phyloP scores from a whole-genome alignment of 192 early-diverging fungal species.

The Geranomyces michiganensis region DNA sequence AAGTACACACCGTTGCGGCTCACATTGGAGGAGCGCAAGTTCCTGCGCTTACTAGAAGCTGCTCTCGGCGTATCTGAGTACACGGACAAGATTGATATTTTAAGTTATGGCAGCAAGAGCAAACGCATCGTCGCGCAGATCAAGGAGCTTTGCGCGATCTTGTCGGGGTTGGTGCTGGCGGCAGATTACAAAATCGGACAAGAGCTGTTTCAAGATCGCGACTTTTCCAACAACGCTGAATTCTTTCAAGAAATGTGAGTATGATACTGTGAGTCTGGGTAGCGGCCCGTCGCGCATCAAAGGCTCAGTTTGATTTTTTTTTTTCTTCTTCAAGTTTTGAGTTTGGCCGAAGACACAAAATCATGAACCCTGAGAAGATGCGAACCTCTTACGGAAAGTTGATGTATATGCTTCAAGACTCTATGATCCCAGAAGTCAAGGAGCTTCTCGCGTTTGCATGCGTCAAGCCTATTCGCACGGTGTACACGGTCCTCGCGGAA shows the following conservation, averaged over 20 bases:
- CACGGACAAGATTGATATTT: slow-evolving; percentile 81
- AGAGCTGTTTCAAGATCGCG: slow-evolving; percentile 50
- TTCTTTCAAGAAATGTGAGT: slow-evolving; percentile 56
- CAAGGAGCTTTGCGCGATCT: slow-evolving; percentile 92
- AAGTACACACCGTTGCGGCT: slow-evolving; percentile 96
- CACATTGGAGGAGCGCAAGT: slow-evolving; percentile 88
- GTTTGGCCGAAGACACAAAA: slow-evolving; percentile 58
- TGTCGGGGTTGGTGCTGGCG: slow-evolving; percentile 85
- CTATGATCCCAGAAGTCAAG: slow-evolving; percentile 58
- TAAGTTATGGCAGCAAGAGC: slow-evolving; percentile 76
- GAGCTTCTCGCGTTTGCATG: slow-evolving; percentile 79
- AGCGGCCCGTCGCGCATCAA: no score
- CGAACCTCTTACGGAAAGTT: slow-evolving; percentile 94
- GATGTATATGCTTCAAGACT: slow-evolving; percentile 81
- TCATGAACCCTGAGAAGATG: slow-evolving; percentile 92
- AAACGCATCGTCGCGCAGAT: slow-evolving; percentile 94
- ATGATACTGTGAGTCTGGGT: no score
- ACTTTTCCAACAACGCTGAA: slow-evolving; percentile 52
- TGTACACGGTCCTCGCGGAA: slow-evolving; percentile 74
- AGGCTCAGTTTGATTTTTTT: no score
- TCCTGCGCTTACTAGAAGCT: slow-evolving; percentile 89
- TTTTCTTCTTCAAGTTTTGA: no score
- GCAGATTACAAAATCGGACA: slow-evolving; percentile 59
- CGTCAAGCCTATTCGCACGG: slow-evolving; percentile 88
- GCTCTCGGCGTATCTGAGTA: slow-evolving; percentile 90